Base-by-base conservation (phyloP, 495 filamentous ascomycete species). In the Daldinia vernicosa region DNA sequence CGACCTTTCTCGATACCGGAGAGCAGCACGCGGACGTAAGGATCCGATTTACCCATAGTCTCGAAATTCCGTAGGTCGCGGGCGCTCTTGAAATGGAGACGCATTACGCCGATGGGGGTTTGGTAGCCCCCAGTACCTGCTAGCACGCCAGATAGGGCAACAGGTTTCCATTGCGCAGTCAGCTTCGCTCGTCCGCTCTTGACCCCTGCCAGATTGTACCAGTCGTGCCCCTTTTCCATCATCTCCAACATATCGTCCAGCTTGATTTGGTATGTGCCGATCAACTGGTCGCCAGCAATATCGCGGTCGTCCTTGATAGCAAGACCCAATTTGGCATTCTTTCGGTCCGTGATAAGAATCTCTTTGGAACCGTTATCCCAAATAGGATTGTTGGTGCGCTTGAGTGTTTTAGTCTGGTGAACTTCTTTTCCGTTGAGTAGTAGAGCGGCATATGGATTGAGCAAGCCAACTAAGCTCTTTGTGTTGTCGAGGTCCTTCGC, bases 221-320 rank as follows among this genome's bases (percentile, higher is more conserved):
- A 99, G 68, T 98, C 92, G 67, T 95, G 91, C 27, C 95, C 95
- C 80, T 96, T 96, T 59, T 88, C 88, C 89, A 93, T 94, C 80
- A 94, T 84, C 63, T 95, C 91, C 15, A 98, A 79, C 89, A 99
- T 91, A 70, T 97, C 94, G 60, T 97, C 90, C 30, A 98, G 82
- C 82, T 93, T 95, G 78, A 99, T 95, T 75, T 97, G 94, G 77
- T 97, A 97, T 17, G 88, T 92, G 53, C 96, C 95, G 30, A 99
- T 76, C 35, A 94, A 85, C 33, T 92, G 93, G 76, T 99, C 93
- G n/a, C 89, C 82, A 24, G 87, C 80, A 57, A 98, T 77, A 59
- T 97, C 95, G 51, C 93, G 87, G 72, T 98, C 95, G 75, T 99
- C 95, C 80, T 97, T 99, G 83, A 99, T 90, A 17, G 92, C 90